Evolutionary conservation across 2,329 filamentous ascomycete genomes (phyloP).

Genomic region (Pseudogymnoascus sp.): DNA sequence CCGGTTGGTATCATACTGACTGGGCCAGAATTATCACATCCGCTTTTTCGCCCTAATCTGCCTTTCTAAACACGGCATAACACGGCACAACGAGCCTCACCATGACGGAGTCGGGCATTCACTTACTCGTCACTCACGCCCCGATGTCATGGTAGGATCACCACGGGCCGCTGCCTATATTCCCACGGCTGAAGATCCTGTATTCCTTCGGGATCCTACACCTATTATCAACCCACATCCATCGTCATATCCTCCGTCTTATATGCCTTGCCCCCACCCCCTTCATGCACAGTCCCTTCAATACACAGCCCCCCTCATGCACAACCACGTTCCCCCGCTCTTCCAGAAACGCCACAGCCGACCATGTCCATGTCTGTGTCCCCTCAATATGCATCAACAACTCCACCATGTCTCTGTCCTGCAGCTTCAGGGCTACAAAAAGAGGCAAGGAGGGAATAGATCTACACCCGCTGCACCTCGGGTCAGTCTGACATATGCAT

Average conservation of each 20-base stretch:
- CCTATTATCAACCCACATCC: not conserved
- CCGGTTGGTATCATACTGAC: not conserved
- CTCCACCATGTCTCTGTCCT: not conserved
- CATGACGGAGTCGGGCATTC: not conserved
- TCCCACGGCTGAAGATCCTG: not conserved
- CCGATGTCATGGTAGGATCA: not conserved
- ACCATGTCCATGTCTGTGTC: not conserved
- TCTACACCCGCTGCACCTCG: not conserved
- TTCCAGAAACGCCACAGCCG: not conserved
- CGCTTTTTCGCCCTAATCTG: not conserved
- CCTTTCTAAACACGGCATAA: not conserved
- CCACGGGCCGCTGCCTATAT: not conserved
- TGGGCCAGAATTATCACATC: not conserved
- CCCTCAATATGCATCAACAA: not conserved
- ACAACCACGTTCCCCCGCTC: not conserved
- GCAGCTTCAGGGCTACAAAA: not conserved
- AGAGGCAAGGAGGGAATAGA: not conserved
- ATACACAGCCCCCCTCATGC: not conserved
- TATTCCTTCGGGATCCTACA: not conserved
- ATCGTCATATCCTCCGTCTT: not conserved
- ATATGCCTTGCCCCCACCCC: not conserved
- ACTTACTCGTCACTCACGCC: not conserved
- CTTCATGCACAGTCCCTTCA: conserved; percentile 4
- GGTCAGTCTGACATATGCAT: not conserved
- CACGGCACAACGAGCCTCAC: not conserved